Evolutionary conservation across 352 stramenopile genomes (phyloP).

Genomic region (Pythium oligandrum): DNA sequence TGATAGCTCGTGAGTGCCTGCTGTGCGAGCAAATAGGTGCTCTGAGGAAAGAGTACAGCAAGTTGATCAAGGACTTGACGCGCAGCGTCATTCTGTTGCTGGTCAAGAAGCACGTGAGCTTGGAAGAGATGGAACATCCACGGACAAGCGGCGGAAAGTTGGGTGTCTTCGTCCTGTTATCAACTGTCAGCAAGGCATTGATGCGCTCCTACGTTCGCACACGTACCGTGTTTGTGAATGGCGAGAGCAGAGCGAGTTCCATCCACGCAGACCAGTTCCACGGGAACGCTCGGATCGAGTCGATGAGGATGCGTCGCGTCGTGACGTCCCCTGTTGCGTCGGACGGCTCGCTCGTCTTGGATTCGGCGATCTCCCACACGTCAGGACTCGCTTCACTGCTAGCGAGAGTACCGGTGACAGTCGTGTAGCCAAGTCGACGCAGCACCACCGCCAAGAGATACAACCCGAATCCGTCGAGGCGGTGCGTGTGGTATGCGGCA

Average conservation of each 20-base stretch:
- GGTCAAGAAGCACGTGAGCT: constrained; percentile 68
- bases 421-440: constrained; percentile 56
- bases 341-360: constrained; percentile 9
- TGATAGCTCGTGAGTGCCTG: constrained; percentile 79
- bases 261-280: constrained; percentile 98
- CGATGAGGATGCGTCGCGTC: constrained; percentile 61
- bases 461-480: constrained; percentile 68
- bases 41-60: constrained; percentile 50
- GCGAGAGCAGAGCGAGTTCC: constrained; percentile 81
- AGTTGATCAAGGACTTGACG: constrained; percentile 48
- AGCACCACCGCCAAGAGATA: constrained; percentile 82
- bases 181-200: too few species aligned
- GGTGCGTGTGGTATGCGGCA: constrained; percentile 36
- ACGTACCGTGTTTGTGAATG: constrained; percentile 45
- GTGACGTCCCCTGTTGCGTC: constrained; percentile 13
- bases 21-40: constrained; percentile 70
- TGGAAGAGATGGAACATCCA: constrained; percentile 88
- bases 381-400: background rate
- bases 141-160: constrained; percentile 38
- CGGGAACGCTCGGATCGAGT: constrained; percentile 66
- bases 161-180: constrained; percentile 50
- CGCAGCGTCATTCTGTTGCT: constrained; percentile 73
- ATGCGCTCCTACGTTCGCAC: background rate
- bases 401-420: constrained; percentile 31
- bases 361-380: background rate